Evolutionary conservation across 2,329 filamentous ascomycete genomes (phyloP).

Genomic region (Chaetomium strumarium): DNA sequence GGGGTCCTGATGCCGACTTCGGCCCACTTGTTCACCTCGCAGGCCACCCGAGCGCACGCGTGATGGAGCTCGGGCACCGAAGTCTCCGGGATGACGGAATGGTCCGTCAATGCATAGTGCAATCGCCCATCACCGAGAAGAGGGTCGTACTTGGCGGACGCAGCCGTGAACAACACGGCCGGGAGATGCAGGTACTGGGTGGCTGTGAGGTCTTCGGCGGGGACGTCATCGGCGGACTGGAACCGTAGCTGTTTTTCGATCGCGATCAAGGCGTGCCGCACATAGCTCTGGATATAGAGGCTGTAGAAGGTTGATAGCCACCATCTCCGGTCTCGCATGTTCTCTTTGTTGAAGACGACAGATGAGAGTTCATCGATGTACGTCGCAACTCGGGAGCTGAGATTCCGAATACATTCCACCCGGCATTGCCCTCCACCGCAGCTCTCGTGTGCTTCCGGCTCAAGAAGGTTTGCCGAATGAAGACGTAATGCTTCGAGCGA

Average conservation of each 20-base stretch:
- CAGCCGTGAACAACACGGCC: constrained; percentile 29
- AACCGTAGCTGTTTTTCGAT: constrained; percentile 29
- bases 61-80: constrained; percentile 27
- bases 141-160: constrained; percentile 30
- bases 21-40: constrained; percentile 26
- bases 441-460: constrained; percentile 20
- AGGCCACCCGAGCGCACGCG: constrained; percentile 24
- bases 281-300: constrained; percentile 30
- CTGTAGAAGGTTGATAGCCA: constrained; percentile 31
- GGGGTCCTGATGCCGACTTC: constrained; percentile 28
- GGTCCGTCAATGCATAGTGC: constrained; percentile 27
- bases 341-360: constrained; percentile 31
- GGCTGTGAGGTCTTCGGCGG: constrained; percentile 25
- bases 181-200: constrained; percentile 29
- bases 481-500: constrained; percentile 28
- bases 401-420: constrained; percentile 27
- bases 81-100: constrained; percentile 26
- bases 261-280: constrained; percentile 27
- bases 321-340: constrained; percentile 29
- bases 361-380: constrained; percentile 30
- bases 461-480: constrained; percentile 22
- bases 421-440: constrained; percentile 26
- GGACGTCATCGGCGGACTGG: constrained; percentile 23
- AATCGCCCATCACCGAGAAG: constrained; percentile 24
- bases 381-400: constrained; percentile 22